Evolutionary conservation across 1,139 yeast genomes (phyloP).

Genomic region (Hemisphaericaspora xylofermentans): DNA sequence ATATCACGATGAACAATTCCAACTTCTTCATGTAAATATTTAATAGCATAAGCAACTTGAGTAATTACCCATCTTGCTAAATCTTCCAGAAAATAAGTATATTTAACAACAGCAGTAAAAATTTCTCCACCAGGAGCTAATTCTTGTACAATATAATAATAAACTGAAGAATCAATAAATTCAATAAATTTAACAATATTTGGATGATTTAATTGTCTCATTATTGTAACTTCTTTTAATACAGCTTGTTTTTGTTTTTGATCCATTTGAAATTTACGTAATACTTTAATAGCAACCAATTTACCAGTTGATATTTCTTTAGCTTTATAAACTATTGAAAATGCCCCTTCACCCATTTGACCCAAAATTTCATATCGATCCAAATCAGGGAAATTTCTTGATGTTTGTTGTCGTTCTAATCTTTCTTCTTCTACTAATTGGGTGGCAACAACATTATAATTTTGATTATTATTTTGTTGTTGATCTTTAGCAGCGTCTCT

Average conservation of each 20-base stretch:
- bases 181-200: conserved; percentile 49
- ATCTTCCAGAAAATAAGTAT: conserved; percentile 56
- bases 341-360: conserved; percentile 91
- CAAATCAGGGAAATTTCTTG: conserved; percentile 44
- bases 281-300: conserved; percentile 68
- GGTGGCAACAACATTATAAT: conserved; percentile 52
- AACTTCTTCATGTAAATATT: conserved; percentile 54
- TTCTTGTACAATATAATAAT: conserved; percentile 56
- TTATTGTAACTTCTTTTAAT: conserved; percentile 57
- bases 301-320: conserved; percentile 39
- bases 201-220: conserved; percentile 53
- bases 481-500: neutral
- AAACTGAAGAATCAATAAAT: conserved; percentile 47
- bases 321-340: conserved; percentile 84
- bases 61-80: conserved; percentile 51
- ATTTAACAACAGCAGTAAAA: conserved; percentile 55
- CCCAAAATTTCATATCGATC: conserved; percentile 56
- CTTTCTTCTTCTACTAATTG: conserved; percentile 66
- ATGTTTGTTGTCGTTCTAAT: conserved; percentile 30
- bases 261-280: conserved; percentile 57
- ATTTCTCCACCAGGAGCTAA: conserved; percentile 56
- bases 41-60: conserved; percentile 50
- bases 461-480: conserved; percentile 12
- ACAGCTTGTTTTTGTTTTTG: conserved; percentile 53
- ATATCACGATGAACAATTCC: conserved; percentile 60